A percentile compares a stretch with the other conserved stretches of the same genome.
Conservation (phyloP, 2,329 filamentous ascomycete genomes). For the Fusarium piperis region DNA sequence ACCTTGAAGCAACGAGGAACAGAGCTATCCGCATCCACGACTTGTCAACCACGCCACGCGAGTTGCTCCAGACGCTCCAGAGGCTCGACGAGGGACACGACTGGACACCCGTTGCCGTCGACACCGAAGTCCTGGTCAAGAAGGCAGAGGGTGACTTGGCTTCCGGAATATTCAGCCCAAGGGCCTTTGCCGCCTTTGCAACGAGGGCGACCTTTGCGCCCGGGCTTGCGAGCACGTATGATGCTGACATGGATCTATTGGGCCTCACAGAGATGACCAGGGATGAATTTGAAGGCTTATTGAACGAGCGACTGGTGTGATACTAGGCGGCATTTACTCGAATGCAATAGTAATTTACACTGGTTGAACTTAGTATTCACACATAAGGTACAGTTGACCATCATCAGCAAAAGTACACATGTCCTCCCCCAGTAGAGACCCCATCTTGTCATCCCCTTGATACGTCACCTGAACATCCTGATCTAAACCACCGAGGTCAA, state of each 20-base stretch:
- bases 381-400: constrained; percentile 2
- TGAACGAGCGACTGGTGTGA: not conserved
- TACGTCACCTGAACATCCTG: no score
- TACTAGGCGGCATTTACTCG: not conserved
- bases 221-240: not conserved
- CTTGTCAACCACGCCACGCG: not conserved
- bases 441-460: not conserved
- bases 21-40: constrained; percentile 6
- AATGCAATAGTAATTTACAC: not conserved
- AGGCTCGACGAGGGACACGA: not conserved
- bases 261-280: not conserved
- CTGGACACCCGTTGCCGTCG: not conserved
- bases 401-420: not conserved
- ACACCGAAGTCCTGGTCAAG: not conserved
- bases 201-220: constrained; percentile 3
- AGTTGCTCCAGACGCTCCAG: not conserved
- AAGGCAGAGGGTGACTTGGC: constrained; percentile 3
- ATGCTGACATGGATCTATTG: not conserved
- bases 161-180: constrained; percentile 6
- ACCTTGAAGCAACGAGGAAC: constrained; percentile 4
- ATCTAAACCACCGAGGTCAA: no score
- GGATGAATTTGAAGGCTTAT: not conserved
- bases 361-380: not conserved
- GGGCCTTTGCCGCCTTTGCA: constrained; percentile 8
- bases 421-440: not conserved